Conservation (phyloP, 2,329 filamentous ascomycete species). For the Trichoderma brevicompactum region DNA sequence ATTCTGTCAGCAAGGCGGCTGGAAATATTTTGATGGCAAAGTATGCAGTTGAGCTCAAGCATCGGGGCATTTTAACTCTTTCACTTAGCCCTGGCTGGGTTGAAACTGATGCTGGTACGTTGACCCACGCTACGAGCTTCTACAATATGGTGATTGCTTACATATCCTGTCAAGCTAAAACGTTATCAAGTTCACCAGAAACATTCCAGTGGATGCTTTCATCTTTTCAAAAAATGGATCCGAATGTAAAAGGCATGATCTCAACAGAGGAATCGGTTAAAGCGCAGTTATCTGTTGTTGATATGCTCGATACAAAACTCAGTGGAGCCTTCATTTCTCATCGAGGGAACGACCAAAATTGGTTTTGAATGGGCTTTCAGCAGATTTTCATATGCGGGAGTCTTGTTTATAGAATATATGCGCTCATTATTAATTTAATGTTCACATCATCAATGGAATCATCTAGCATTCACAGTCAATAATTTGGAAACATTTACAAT, state of each 20-base stretch:
- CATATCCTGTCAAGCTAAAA: neutral
- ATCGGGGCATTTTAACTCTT: neutral
- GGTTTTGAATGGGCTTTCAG: neutral
- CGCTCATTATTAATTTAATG: too few relatives aligned
- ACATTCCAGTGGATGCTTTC: conserved; percentile 1
- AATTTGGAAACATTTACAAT: too few relatives aligned
- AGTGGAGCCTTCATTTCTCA: neutral
- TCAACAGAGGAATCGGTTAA: neutral
- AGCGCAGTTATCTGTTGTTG: neutral
- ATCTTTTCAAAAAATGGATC: conserved; percentile 1
- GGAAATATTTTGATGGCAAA: neutral
- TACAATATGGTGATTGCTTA: too few relatives aligned
- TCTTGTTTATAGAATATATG: too few relatives aligned
- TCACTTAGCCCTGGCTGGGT: neutral
- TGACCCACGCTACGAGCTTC: too few relatives aligned
- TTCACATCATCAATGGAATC: too few relatives aligned
- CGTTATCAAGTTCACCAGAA: neutral
- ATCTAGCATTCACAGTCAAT: too few relatives aligned
- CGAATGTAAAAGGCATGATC: conserved; percentile 9
- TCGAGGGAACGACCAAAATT: neutral
- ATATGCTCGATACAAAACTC: neutral
- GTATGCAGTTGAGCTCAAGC: neutral
- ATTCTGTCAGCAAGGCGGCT: neutral
- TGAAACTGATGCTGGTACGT: neutral
- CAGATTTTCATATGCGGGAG: too few relatives aligned